These are phyloP conservation scores for Microcyclospora tardicrescens DNA, from an alignment of 2,329 filamentous ascomycete genomes.

Conservation along the genomic window DNA sequence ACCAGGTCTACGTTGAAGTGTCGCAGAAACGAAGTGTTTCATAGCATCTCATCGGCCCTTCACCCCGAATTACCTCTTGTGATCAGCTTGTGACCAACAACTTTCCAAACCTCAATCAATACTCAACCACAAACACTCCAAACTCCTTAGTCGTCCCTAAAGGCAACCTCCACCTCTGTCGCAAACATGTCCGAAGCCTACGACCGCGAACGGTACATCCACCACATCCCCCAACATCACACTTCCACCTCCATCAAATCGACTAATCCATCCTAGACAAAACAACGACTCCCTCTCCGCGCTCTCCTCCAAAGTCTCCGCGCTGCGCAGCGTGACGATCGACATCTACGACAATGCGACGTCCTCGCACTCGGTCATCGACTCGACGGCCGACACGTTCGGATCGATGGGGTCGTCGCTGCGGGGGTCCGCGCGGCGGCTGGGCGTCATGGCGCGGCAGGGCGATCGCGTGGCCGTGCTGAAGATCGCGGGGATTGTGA, in stretches of 20 bases:
- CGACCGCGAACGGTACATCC: conserved; percentile 44
- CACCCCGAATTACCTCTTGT: too few relatives aligned
- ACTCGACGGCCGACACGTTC: conserved; percentile 82
- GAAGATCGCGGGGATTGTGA: conserved; percentile 74
- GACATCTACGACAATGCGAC: conserved; percentile 97
- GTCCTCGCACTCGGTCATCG: conserved; percentile 65
- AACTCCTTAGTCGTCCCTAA: too few relatives aligned
- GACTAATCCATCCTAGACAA: conserved; percentile 41
- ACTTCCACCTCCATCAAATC: conserved; percentile 2
- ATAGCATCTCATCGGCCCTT: too few relatives aligned
- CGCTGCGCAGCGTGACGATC: conserved; percentile 82
- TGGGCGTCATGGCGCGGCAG: conserved; percentile 79
- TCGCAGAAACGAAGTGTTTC: too few relatives aligned
- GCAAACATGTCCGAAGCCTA: conserved; percentile 42
- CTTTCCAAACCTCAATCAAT: too few relatives aligned
- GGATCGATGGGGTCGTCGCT: conserved; percentile 71
- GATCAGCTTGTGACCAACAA: too few relatives aligned
- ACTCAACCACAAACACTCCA: too few relatives aligned
- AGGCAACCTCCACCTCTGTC: conserved; percentile 2
- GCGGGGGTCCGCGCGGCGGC: conserved; percentile 67
- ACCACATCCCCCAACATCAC: conserved; percentile 2
- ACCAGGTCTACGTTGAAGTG: too few relatives aligned
- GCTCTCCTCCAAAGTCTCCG: conserved; percentile 79
- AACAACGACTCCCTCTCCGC: conserved; percentile 92
- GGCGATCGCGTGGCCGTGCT: conserved; percentile 86